phyloP scores from a whole-genome alignment of 805 yeast genomes.

The Kluyveromyces starmeri region DNA sequence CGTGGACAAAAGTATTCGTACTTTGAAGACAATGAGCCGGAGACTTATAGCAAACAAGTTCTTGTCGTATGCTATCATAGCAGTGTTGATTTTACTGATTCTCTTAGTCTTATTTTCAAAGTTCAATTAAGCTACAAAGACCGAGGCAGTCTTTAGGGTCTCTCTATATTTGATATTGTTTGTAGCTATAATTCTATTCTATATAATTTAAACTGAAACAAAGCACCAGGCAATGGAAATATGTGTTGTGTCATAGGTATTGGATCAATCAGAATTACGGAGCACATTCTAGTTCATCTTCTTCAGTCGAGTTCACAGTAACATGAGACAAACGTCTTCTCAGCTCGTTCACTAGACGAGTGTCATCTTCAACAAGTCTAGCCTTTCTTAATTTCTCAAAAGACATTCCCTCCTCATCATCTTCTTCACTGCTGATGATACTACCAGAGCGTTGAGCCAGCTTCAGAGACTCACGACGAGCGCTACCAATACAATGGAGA shows the following conservation, averaged over 20 bases:
- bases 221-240: too few species aligned
- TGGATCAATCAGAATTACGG: too few species aligned
- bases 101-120: conserved; percentile 77
- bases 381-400: conserved; percentile 1
- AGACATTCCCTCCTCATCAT: conserved; percentile 4
- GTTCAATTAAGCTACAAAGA: conserved; percentile 46
- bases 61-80: conserved; percentile 86
- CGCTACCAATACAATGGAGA: conserved; percentile 18
- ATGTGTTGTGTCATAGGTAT: too few species aligned
- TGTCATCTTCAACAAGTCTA: conserved; percentile 3
- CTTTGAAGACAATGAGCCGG: conserved; percentile 85
- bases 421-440: conserved; percentile 3
- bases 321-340: conserved; percentile 3
- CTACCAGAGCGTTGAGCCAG: not conserved
- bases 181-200: too few species aligned
- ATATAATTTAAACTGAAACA: too few species aligned
- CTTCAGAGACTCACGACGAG: not conserved
- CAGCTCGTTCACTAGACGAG: conserved; percentile 2
- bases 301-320: conserved; percentile 2
- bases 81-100: conserved; percentile 72
- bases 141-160: conserved; percentile 1
- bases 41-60: conserved; percentile 85
- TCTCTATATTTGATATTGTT: too few species aligned
- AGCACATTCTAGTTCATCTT: conserved; percentile 6
- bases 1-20: conserved; percentile 81